Base-by-base conservation (phyloP, 140 eudicot species). In the Cichorium intybus region DNA sequence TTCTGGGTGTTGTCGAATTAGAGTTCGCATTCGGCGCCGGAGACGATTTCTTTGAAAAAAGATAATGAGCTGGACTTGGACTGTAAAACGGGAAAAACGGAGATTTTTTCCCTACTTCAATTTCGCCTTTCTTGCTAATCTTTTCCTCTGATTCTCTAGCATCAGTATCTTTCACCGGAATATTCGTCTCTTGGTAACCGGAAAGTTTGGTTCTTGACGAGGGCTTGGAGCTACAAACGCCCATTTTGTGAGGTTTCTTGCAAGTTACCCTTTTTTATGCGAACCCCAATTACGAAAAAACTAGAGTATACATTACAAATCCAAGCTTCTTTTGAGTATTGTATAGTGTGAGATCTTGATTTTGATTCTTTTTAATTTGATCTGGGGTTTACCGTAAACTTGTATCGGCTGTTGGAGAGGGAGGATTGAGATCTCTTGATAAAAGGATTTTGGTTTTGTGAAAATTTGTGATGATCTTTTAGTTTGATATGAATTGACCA, bases 51-150 rank as follows among this genome's bases (percentile, higher is more conserved):
- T 89, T 89, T 5, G 89, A 81, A 57, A 89, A 86, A 12, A 86
- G 62, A 48, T 65, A 78, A 57, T 81, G 97, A 5, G 95, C 95
- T 55, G 97, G 97, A 74, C 95, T 86, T 0, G 97, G 97, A 66
- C 85, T 85, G 69, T 83, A 86, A 61, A 89, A 89, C 6, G 89
- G 81, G 48, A 89, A 89, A 64, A 89, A 79, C 7, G 95, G 97
- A 0, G 97, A 76, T 15, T 81, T 88, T 43, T 82, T 88, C 0
- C 68, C 95, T 24, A 60, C 72, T 10, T 81, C 85, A n/a, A 39
- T 57, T 43, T 67, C 81, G 26, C 75, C 77, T 8, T 47, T 63
- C 62, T 79, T 70, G 47, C 23, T 60, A 8, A 14, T 29, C 15
- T 48, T 33, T 46, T 9, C 66, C 39, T 54, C 64, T 26, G 61